These are phyloP conservation scores for Paraphaeosphaeria sporulosa DNA, from an alignment of 2,329 filamentous ascomycete species.

Conservation along the genomic window DNA sequence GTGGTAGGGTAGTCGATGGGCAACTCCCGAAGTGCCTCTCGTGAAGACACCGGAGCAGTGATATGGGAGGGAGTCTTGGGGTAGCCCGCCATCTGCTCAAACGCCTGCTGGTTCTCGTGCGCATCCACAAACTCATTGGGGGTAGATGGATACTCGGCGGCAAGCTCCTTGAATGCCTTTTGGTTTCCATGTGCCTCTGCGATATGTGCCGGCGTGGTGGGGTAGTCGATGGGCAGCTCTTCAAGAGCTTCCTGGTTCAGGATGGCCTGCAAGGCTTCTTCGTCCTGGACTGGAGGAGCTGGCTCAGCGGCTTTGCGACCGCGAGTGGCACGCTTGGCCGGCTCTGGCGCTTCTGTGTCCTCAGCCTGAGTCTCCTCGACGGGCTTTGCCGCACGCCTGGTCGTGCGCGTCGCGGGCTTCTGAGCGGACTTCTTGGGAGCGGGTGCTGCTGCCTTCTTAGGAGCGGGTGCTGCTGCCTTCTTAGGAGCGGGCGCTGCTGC, in stretches of 20 bases:
- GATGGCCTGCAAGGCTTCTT: conserved; percentile 17
- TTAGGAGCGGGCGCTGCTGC: conserved; percentile 21
- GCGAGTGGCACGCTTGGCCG: conserved; percentile 35
- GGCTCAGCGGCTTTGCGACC: conserved; percentile 29
- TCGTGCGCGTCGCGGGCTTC: conserved; percentile 12
- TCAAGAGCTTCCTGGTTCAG: conserved; percentile 23
- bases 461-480: conserved; percentile 22
- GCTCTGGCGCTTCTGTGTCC: conserved; percentile 21
- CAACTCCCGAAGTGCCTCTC: conserved; percentile 14
- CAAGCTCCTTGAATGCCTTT: conserved; percentile 12
- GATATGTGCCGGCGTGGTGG: background rate
- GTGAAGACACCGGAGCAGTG: conserved; percentile 23
- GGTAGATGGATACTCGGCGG: conserved; percentile 28
- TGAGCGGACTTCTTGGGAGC: conserved; percentile 10
- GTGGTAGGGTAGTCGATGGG: conserved; percentile 29
- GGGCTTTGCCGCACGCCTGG: conserved; percentile 30
- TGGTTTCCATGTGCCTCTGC: background rate
- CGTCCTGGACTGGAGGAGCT: background rate
- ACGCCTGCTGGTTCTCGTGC: conserved; percentile 23
- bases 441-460: conserved; percentile 22
- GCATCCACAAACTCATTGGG: conserved; percentile 26
- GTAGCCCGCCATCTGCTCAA: conserved; percentile 28
- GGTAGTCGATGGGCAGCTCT: conserved; percentile 1
- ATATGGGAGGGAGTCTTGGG: conserved; percentile 38
- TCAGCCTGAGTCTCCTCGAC: conserved; percentile 26